Conservation (phyloP, 2,329 filamentous ascomycete species). For the Colletotrichum sp. region DNA sequence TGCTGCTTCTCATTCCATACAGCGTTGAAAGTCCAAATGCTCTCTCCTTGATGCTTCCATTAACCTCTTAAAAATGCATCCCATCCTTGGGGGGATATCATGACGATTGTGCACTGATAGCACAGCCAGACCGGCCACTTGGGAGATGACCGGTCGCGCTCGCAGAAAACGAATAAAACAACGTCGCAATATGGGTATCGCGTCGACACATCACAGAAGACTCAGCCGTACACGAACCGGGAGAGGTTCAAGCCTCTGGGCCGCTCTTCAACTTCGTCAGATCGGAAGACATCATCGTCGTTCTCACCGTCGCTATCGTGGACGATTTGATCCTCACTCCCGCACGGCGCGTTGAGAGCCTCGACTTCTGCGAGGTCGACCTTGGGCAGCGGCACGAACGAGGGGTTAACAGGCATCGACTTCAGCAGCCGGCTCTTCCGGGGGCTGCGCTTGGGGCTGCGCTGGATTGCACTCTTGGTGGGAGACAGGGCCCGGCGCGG, state of each 20-base stretch:
- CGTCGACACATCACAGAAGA: neutral
- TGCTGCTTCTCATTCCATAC: neutral
- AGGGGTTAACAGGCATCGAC: conserved; percentile 53
- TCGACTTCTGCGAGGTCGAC: conserved; percentile 59
- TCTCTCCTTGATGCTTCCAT: neutral
- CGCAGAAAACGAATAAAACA: conserved; percentile 1
- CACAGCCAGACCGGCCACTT: neutral
- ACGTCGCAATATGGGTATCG: conserved; percentile 8
- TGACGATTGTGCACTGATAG: neutral
- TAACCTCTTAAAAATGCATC: neutral
- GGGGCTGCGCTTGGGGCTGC: conserved; percentile 23
- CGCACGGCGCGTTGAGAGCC: conserved; percentile 50
- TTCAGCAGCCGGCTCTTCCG: conserved; percentile 24
- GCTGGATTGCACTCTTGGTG: conserved; percentile 19
- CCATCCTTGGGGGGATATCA: neutral
- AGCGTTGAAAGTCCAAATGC: neutral
- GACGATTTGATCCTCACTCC: conserved; percentile 64
- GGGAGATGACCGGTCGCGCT: neutral
- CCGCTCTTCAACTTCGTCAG: conserved; percentile 25
- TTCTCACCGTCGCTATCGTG: conserved; percentile 57
- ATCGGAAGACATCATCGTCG: conserved; percentile 36
- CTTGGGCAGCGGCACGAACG: conserved; percentile 60
- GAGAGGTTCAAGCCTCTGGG: conserved; percentile 50
- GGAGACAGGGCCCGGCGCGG: conserved; percentile 27
- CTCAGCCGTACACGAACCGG: conserved; percentile 47